Base-by-base conservation (phyloP, 768 basidiomycete genomes). In the Trametes punicea region DNA sequence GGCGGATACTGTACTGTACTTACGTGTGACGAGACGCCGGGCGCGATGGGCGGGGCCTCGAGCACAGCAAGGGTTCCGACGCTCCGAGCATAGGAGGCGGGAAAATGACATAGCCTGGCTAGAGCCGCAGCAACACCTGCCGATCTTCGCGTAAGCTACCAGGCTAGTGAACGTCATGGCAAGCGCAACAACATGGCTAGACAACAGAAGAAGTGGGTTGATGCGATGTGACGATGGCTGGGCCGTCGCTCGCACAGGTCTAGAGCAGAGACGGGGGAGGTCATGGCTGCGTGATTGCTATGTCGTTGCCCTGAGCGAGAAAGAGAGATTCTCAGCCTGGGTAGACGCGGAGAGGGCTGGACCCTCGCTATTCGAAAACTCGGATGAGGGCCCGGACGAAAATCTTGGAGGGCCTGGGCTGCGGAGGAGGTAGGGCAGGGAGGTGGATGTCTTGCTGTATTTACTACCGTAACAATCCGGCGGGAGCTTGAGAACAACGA, bases 401-500 rank as follows among this genome's bases (percentile, higher is more conserved):
- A 23, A 40, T 31, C 51, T 42, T 7, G 51, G 29, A 13, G 25
- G 52, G 52, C 44, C 52, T 46, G 34, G 52, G 26, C 52, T 36
- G 13, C 34, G 13, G 34, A 10, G n/a, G 18, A 16, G 18, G 34
- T 25, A 29, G 25, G 3, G 46, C 34, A 38, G 11, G n/a, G 23
- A 4, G 8, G 18, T 16, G 13, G 5, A 48, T 15, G 11, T 36
- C 20, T n/a, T n/a, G n/a, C n/a, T n/a, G n/a, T n/a, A n/a, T n/a
- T n/a, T n/a, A n/a, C 27, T 18, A 4, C 39, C 20, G 29, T 13
- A 21, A 21, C 40, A 51, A 8, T 21, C 50, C 50, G 52, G 44
- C 52, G 44, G 52, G 42, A 44, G 51, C 11, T 42, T 25, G 42
- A 53, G 50, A 41, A 23, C 33, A 46, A 45, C 51, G 51, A 53